These are phyloP conservation scores for Clohesyomyces aquaticus DNA, from an alignment of 495 filamentous ascomycete species.

Conservation along the genomic window DNA sequence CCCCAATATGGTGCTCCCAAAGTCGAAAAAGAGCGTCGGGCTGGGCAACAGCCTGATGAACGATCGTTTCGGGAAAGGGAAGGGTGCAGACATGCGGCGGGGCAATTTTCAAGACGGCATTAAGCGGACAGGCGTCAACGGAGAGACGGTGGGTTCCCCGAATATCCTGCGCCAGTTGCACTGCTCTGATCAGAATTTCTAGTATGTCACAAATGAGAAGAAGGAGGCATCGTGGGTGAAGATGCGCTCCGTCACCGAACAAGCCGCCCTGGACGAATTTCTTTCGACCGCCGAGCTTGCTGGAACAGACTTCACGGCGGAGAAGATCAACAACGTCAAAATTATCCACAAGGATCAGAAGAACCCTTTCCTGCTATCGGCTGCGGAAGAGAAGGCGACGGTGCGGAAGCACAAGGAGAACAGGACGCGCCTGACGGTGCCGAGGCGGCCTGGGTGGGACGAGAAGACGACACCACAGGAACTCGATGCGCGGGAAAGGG, in stretches of 20 bases:
- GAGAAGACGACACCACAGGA: constrained; percentile 76
- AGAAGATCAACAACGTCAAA: constrained; percentile 98
- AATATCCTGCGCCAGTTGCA: not conserved
- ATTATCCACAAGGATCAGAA: constrained; percentile 95
- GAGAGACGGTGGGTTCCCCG: constrained; percentile 38
- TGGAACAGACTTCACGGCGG: constrained; percentile 96
- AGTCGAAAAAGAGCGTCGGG: constrained; percentile 92
- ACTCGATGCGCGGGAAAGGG: constrained; percentile 77
- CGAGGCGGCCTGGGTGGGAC: constrained; percentile 88
- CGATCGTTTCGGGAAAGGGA: constrained; percentile 88
- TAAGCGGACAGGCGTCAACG: constrained; percentile 40
- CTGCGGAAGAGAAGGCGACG: constrained; percentile 78
- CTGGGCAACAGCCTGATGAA: constrained; percentile 93
- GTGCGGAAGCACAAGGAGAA: constrained; percentile 81
- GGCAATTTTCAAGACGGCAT: constrained; percentile 42
- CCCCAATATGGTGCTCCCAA: constrained; percentile 79
- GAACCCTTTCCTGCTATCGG: constrained; percentile 91
- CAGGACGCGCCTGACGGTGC: constrained; percentile 78
- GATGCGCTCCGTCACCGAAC: constrained; percentile 98
- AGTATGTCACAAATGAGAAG: constrained; percentile 55
- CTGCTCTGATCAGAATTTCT: not conserved
- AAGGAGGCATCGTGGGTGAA: constrained; percentile 86
- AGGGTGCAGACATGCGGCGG: constrained; percentile 63
- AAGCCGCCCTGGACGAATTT: constrained; percentile 90
- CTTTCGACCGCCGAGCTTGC: constrained; percentile 88